Percentiles rank a stretch among this genome's conserved stretches.
phyloP scores from a whole-genome alignment of 2,329 filamentous ascomycete genomes.

The Fusarium guadeloupense region DNA sequence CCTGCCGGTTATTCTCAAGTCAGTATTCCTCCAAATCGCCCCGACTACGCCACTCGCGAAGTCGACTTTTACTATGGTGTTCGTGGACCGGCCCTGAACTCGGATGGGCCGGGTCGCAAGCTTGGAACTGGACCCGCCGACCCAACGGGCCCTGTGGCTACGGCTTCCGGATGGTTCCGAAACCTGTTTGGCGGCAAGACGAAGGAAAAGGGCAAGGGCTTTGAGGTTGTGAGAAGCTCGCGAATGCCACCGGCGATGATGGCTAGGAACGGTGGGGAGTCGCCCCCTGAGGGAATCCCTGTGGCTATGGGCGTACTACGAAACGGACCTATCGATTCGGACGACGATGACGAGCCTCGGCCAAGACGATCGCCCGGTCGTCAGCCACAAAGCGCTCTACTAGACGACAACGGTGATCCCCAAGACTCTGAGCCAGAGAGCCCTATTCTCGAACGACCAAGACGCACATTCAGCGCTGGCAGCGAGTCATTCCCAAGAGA shows the following conservation, averaged over 20 bases:
- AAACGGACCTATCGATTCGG: constrained; percentile 71
- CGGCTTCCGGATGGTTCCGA: constrained; percentile 89
- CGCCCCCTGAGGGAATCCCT: constrained; percentile 72
- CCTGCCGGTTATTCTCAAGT: constrained; percentile 43
- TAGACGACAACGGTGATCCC: constrained; percentile 59
- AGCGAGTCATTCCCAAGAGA: constrained; percentile 50
- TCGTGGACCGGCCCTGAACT: constrained; percentile 85
- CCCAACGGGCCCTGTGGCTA: constrained; percentile 89
- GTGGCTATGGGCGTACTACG: constrained; percentile 69
- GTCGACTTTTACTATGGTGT: constrained; percentile 98
- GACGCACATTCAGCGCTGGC: constrained; percentile 49
- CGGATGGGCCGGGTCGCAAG: constrained; percentile 81
- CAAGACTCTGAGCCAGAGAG: constrained; percentile 54
- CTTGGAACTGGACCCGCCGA: constrained; percentile 94
- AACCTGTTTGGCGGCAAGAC: constrained; percentile 82
- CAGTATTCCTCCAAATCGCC: constrained; percentile 64
- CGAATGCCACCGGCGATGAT: constrained; percentile 81
- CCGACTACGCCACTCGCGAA: constrained; percentile 92
- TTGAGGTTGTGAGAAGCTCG: constrained; percentile 92
- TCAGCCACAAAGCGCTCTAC: constrained; percentile 49
- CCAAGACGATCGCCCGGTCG: constrained; percentile 39
- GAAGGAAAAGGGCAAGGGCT: constrained; percentile 95
- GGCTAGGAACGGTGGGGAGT: constrained; percentile 68
- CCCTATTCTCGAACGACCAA: constrained; percentile 45
- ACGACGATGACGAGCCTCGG: constrained; percentile 60